phyloP scores from a whole-genome alignment of 1,139 yeast genomes.

The Suhomyces atakaporum region DNA sequence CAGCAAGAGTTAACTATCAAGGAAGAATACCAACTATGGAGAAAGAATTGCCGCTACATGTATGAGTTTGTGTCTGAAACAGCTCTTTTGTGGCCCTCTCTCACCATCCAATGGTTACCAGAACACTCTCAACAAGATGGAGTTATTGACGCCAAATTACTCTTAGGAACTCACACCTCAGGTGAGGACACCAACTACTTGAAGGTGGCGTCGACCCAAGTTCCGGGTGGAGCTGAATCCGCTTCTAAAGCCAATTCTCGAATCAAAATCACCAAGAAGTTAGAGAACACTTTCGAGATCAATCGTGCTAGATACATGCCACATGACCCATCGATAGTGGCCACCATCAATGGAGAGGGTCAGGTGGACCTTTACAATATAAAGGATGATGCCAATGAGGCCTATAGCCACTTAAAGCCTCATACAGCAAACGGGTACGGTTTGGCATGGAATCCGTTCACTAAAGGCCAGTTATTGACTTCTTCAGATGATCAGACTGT shows the following conservation, averaged over 20 bases:
- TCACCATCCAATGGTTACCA: conserved; percentile 78
- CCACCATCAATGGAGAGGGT: conserved; percentile 80
- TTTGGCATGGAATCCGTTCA: conserved; percentile 58
- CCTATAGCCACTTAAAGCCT: conserved; percentile 42
- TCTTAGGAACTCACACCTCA: conserved; percentile 86
- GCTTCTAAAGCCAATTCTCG: conserved; percentile 43
- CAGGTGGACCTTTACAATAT: conserved; percentile 66
- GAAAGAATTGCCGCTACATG: conserved; percentile 76
- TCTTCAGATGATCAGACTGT: conserved; percentile 66
- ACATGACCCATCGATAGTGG: conserved; percentile 62
- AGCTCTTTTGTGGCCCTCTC: conserved; percentile 77
- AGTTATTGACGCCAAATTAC: conserved; percentile 46
- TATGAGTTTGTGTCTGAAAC: conserved; percentile 81
- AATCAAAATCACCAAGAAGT: conserved; percentile 63
- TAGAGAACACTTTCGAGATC: conserved; percentile 57
- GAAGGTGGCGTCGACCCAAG: conserved; percentile 70
- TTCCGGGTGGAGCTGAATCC: conserved; percentile 48
- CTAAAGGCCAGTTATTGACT: conserved; percentile 53
- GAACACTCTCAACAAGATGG: conserved; percentile 32
- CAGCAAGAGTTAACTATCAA: conserved; percentile 48
- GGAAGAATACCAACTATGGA: conserved; percentile 78
- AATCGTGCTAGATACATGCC: conserved; percentile 87
- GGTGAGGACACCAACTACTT: conserved; percentile 77
- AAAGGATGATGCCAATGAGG: conserved; percentile 26
- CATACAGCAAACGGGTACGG: conserved; percentile 75